Conservation (phyloP, 495 filamentous ascomycete genomes). For the Aspergillus avenaceus region DNA sequence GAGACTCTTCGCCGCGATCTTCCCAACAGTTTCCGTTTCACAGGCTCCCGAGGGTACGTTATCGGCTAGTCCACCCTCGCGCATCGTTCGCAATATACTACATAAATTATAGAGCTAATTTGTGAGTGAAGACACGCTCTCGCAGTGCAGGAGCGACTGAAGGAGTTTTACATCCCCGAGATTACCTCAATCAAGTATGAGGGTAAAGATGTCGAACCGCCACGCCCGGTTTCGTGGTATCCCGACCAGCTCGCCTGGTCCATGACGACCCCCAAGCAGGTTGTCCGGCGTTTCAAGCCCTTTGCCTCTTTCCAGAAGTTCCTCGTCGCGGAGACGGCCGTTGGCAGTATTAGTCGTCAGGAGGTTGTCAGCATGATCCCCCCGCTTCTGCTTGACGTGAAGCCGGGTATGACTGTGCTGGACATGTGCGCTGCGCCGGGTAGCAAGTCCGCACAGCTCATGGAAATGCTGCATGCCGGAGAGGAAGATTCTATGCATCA, state of each 20-base stretch:
- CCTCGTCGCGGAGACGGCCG: slow-evolving; percentile 93
- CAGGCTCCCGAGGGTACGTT: slow-evolving; percentile 77
- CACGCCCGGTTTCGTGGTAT: slow-evolving; percentile 79
- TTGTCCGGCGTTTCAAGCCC: slow-evolving; percentile 83
- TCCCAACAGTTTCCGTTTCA: slow-evolving; percentile 95
- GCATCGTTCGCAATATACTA: neutral
- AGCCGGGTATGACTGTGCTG: slow-evolving; percentile 84
- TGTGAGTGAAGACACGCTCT: slow-evolving; percentile 64
- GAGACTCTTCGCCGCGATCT: slow-evolving; percentile 70
- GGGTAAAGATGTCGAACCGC: slow-evolving; percentile 74
- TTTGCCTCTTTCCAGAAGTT: slow-evolving; percentile 96
- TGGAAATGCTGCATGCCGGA: slow-evolving; percentile 88
- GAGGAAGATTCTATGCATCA: slow-evolving; percentile 78
- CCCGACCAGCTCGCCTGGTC: slow-evolving; percentile 90
- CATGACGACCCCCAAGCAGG: slow-evolving; percentile 94
- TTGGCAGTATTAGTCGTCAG: slow-evolving; percentile 95
- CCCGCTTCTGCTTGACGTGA: slow-evolving; percentile 85
- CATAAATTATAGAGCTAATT: neutral
- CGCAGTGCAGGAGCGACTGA: slow-evolving; percentile 76
- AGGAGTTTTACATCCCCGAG: slow-evolving; percentile 83
- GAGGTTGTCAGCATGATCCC: slow-evolving; percentile 99
- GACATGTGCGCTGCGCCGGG: slow-evolving; percentile 96
- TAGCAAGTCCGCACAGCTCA: slow-evolving; percentile 91
- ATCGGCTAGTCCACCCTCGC: neutral
- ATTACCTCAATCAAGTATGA: slow-evolving; percentile 80